Base-by-base conservation (phyloP, 306 rosid genomes). In the Vachellia pachyceras region DNA sequence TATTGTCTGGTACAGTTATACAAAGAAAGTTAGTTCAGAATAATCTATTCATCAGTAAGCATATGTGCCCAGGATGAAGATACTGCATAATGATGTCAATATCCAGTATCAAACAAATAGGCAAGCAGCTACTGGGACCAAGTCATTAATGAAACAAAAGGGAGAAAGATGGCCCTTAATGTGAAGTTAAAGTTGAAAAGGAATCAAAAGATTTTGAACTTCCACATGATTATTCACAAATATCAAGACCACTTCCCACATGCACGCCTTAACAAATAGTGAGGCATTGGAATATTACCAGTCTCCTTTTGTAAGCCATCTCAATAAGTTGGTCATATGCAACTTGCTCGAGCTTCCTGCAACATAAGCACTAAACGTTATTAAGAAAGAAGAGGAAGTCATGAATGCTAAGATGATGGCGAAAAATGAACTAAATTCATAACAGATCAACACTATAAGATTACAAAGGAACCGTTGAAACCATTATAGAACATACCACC, bases 281-380 rank as follows among this genome's bases (percentile, higher is more conserved):
- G 76, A 65, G 70, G 55, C 71, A 84, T 23, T 22, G 79, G 82
- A n/a, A 71, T 79, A 80, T 84, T 86, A 94, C 98, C 98, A 88
- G 41, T 87, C 89, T 82, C 87, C 86, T 94, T 80, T 78, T 86
- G 93, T 91, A 92, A 75, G 97, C 97, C 65, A 86, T 85, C 85
- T 89, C 97, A 88, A 83, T 71, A 63, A 94, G 98, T 68, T 91
- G 89, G 90, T 94, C 97, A 86, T 90, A 87, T 20, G 97, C 98
- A 80, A 90, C 85, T 84, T 87, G 90, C 86, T 92, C 97, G 54
- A 89, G 80, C 54, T 83, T 86, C 93, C 98, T 94, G 94, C 86
- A 86, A 8, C 76, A 49, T 42, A 85, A 79, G 50, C 67, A 73
- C 80, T 82, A 65, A 83, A 61, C 65, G 61, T 42, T 41, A 78